Percentiles rank a stretch among this genome's conserved stretches.
These are phyloP conservation scores for Entamoeba invadens DNA, from an alignment of 208 protist species.

Conservation along the genomic window DNA sequence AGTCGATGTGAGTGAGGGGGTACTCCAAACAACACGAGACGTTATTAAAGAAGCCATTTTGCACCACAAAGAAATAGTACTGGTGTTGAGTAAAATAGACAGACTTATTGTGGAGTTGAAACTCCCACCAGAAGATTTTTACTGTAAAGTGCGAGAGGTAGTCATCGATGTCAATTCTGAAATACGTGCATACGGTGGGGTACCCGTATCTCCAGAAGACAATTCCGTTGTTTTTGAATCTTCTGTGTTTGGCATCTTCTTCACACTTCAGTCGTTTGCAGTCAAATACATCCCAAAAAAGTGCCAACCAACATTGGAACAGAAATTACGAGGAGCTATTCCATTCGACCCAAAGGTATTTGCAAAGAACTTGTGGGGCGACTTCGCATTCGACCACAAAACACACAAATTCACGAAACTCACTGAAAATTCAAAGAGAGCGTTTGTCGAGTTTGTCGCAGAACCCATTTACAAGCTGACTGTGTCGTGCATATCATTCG, in stretches of 20 bases:
- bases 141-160: background rate
- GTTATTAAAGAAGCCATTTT: background rate
- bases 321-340: background rate
- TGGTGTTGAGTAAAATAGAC: slow-evolving; percentile 8
- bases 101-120: background rate
- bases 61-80: background rate
- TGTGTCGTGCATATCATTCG: background rate
- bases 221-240: background rate
- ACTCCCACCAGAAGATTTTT: background rate
- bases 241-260: background rate
- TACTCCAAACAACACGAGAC: background rate
- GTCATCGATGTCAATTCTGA: background rate
- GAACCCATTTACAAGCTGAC: background rate
- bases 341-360: background rate
- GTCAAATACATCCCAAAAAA: background rate
- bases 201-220: background rate
- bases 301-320: background rate
- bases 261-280: background rate
- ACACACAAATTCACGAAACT: background rate
- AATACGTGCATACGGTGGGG: too few species aligned
- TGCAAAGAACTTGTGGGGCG: background rate
- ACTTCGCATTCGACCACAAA: background rate
- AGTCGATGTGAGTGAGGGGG: slow-evolving; percentile 1
- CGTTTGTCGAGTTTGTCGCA: background rate
- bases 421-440: background rate